Base-by-base conservation (phyloP, 2,329 filamentous ascomycete species). In the Thelonectria olida region DNA sequence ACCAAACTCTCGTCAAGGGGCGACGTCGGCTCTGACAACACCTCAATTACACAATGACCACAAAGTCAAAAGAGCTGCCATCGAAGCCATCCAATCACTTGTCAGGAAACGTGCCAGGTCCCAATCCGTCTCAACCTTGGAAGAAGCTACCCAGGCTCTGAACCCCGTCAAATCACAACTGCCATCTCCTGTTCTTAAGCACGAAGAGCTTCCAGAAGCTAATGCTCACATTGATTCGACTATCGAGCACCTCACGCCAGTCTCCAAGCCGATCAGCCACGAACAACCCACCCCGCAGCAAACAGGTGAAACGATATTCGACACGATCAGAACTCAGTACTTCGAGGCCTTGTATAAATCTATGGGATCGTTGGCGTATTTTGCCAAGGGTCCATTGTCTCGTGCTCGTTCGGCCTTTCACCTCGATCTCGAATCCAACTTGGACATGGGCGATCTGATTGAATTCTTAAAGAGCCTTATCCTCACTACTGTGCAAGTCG, bases 371-470 rank as follows among this genome's bases (percentile, higher is more conserved):
- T 79, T 95, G 58, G 92, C 92, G 59, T 96, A 94, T 75, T 94
- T 95, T 76, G 90, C 90, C 19, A 96, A 96, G 79, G 92, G 92
- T 1, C 91, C 92, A 2, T 79, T 96, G 19, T 92, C 92, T 44
- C 85, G 91, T 67, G 89, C 91, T 45, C 86, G 92, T 61, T 90
- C 89, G 47, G 85, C 88, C 13, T 92, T 92, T 64, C 86, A 89
- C 58, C 78, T 88, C 13, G 85, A 88, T 62, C 85, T 85, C 52
- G 86, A 90, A 72, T 80, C 84, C 7, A 85, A 82, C 20, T 77
- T 89, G 19, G 82, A 88, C 39, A 87, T 90, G 75, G 78, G 80
- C 22, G 86, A 92, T 50, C 79, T 94, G 17, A 82, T 91, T 8
- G 80, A 84, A 0, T 93, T 92, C 68, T 74, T 95, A n/a, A 88